Conservation (phyloP, 139 green algal species). For the Chlamydomonas sp. region DNA sequence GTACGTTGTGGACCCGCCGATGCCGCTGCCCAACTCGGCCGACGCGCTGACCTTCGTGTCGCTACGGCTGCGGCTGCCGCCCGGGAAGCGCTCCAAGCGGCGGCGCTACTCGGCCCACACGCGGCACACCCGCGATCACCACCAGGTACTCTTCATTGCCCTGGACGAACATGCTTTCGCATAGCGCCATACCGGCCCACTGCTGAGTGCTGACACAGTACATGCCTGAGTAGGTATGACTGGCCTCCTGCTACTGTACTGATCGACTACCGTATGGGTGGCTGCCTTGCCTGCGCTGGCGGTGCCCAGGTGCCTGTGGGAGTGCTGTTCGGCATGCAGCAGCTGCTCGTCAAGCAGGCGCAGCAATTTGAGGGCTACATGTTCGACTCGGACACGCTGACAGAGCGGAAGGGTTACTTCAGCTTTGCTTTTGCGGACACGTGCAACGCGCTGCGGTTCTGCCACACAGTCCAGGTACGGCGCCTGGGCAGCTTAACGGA, state of each 20-base stretch:
- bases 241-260: too few species aligned
- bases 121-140: not conserved
- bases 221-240: too few species aligned
- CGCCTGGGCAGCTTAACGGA: too few species aligned
- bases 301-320: conserved; percentile 25
- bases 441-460: conserved; percentile 81
- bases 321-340: conserved; percentile 52
- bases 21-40: not conserved
- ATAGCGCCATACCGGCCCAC: too few species aligned
- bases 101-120: not conserved
- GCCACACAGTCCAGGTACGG: conserved; percentile 62
- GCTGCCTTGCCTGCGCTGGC: not conserved
- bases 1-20: conserved; percentile 25
- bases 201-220: too few species aligned
- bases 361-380: conserved; percentile 83
- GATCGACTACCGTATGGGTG: too few species aligned
- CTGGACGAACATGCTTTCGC: too few species aligned
- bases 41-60: conserved; percentile 34
- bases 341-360: conserved; percentile 70
- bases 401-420: conserved; percentile 47
- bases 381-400: conserved; percentile 54
- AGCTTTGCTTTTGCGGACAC: conserved; percentile 60
- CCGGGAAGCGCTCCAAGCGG: not conserved
- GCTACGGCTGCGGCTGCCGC: conserved; percentile 36
- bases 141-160: not conserved